Percentiles rank a stretch among this genome's conserved stretches.
Conservation (phyloP, 2,329 filamentous ascomycete genomes). For the Colletotrichum aenigma region DNA sequence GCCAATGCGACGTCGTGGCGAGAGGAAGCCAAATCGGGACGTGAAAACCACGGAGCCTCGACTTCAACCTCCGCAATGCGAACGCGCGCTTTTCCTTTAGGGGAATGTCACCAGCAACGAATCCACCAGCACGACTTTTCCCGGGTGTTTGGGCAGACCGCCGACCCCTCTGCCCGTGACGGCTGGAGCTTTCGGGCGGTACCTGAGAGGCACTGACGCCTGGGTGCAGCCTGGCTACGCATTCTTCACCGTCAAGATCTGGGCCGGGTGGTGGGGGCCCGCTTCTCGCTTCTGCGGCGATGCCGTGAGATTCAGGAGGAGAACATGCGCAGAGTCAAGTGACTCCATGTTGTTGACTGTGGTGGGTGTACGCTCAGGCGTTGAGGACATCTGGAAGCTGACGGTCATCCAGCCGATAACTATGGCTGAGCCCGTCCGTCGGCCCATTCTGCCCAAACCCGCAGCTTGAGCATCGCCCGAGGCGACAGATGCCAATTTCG, state of each 20-base stretch:
- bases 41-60: constrained; percentile 19
- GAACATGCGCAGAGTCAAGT: constrained; percentile 10
- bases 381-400: neutral
- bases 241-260: neutral
- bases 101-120: neutral
- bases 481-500: neutral
- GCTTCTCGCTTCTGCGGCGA: constrained; percentile 4
- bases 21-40: constrained; percentile 16
- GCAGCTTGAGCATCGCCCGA: neutral
- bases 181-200: neutral
- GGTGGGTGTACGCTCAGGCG: neutral
- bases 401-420: neutral
- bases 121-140: neutral
- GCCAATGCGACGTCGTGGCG: constrained; percentile 5
- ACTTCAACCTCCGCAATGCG: constrained; percentile 9
- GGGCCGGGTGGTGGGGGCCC: neutral
- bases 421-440: neutral
- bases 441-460: neutral
- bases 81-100: neutral
- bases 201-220: neutral
- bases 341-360: neutral
- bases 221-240: neutral
- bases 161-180: neutral
- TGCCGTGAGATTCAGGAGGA: neutral
- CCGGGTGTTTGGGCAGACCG: neutral